These are phyloP conservation scores for Pseudogymnoascus sp. DNA, from an alignment of 2,329 filamentous ascomycete species.

Conservation along the genomic window DNA sequence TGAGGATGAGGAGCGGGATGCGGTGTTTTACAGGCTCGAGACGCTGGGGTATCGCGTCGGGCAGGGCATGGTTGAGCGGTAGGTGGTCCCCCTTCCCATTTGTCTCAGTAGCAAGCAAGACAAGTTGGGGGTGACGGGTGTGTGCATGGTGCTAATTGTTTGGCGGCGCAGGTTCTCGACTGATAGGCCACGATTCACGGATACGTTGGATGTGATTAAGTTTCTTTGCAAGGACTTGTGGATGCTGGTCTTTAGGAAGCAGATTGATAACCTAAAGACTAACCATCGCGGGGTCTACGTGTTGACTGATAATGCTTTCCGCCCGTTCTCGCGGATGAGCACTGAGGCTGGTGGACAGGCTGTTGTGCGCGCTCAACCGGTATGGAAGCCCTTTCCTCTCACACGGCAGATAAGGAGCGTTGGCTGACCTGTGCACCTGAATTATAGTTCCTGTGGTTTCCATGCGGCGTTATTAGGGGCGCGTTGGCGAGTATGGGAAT, in stretches of 20 bases:
- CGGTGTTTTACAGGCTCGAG: constrained; percentile 78
- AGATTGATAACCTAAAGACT: constrained; percentile 97
- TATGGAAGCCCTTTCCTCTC: constrained; percentile 37
- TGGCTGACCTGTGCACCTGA: constrained; percentile 5
- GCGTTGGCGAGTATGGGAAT: constrained; percentile 90
- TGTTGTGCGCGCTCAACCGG: constrained; percentile 67
- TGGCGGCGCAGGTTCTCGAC: constrained; percentile 56
- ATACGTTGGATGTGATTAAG: constrained; percentile 93
- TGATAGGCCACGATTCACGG: constrained; percentile 79
- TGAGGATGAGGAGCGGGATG: constrained; percentile 76
- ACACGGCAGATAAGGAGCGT: constrained; percentile 17
- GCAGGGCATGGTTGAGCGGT: constrained; percentile 86
- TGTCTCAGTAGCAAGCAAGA: constrained; percentile 18
- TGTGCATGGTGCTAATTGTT: not conserved
- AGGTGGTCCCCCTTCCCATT: constrained; percentile 23
- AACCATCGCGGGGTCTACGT: constrained; percentile 98
- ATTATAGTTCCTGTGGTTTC: constrained; percentile 81
- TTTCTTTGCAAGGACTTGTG: constrained; percentile 98
- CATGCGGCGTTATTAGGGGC: constrained; percentile 84
- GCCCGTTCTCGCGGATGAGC: constrained; percentile 82
- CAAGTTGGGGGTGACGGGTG: constrained; percentile 9
- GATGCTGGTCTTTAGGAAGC: constrained; percentile 89
- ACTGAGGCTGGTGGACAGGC: constrained; percentile 68
- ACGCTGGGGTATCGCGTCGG: constrained; percentile 84
- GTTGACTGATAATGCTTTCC: constrained; percentile 85